These are phyloP conservation scores for Mimosa bimucronata DNA, from an alignment of 306 rosid species.

Conservation along the genomic window DNA sequence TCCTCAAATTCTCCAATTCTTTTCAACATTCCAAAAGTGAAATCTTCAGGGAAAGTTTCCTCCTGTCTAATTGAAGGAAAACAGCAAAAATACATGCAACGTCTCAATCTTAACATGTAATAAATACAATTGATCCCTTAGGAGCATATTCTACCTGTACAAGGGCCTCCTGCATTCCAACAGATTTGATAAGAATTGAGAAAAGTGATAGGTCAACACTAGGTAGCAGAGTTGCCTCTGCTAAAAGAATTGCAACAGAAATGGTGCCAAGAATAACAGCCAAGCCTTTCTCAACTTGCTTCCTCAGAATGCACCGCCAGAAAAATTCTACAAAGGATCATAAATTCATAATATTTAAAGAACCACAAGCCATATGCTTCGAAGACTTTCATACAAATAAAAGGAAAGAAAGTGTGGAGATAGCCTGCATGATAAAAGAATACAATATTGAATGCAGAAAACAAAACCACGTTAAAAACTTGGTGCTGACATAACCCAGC, in stretches of 20 bases:
- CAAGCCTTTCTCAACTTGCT: constrained; percentile 79
- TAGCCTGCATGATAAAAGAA: constrained; percentile 10
- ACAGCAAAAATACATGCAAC: constrained; percentile 18
- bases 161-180: constrained; percentile 77
- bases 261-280: constrained; percentile 79
- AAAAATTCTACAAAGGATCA: constrained; percentile 74
- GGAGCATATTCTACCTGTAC: constrained; percentile 73
- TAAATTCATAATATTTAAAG: constrained; percentile 29
- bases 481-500: not conserved
- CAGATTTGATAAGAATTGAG: constrained; percentile 84
- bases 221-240: constrained; percentile 93
- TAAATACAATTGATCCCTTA: constrained; percentile 19
- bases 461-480: not conserved
- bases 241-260: constrained; percentile 92
- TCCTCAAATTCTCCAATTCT: constrained; percentile 19
- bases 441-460: not conserved
- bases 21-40: constrained; percentile 17
- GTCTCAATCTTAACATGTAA: constrained; percentile 16
- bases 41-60: constrained; percentile 22
- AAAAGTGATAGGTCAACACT: constrained; percentile 89
- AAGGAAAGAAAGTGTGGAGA: constrained; percentile 1
- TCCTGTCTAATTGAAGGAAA: constrained; percentile 24
- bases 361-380: constrained; percentile 25
- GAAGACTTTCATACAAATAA: constrained; percentile 22
- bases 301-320: constrained; percentile 88